Percentiles rank a stretch among this genome's conserved stretches.
Conservation (phyloP, 2,329 filamentous ascomycete species). For the Neofusicoccum parvum region DNA sequence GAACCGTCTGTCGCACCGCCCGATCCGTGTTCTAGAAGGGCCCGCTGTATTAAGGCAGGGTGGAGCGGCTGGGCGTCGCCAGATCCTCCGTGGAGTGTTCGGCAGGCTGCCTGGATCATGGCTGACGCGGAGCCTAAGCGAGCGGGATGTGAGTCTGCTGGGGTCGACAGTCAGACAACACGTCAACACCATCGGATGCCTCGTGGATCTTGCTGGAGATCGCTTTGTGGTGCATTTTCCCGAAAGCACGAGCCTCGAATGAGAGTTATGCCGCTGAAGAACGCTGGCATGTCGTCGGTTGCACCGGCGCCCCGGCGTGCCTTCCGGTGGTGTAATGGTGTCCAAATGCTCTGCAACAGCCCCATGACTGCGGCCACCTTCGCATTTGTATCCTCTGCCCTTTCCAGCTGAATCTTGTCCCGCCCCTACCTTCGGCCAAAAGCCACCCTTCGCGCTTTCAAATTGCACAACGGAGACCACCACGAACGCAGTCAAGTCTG, state of each 20-base stretch:
- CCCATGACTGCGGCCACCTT: background rate
- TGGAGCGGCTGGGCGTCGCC: too few species aligned
- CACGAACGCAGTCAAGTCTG: slow-evolving; percentile 5
- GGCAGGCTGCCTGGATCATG: background rate
- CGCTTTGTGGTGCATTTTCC: too few species aligned
- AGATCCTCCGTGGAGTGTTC: too few species aligned
- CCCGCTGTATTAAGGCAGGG: background rate
- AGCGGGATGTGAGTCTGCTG: too few species aligned
- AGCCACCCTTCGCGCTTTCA: too few species aligned
- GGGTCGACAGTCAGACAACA: too few species aligned
- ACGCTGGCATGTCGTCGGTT: slow-evolving; percentile 9
- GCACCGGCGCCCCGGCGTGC: background rate
- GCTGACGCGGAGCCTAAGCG: background rate
- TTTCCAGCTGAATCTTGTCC: background rate
- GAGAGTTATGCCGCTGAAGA: background rate
- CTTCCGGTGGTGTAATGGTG: slow-evolving; percentile 10
- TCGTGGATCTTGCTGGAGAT: background rate
- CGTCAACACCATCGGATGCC: too few species aligned
- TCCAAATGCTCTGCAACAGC: background rate
- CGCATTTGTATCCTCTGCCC: background rate
- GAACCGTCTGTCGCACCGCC: background rate
- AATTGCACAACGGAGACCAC: background rate
- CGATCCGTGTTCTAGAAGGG: background rate
- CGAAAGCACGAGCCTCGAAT: too few species aligned
- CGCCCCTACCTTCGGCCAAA: background rate